Percentiles rank a stretch among this genome's conserved stretches.
Evolutionary conservation across 2,329 filamentous ascomycete genomes (phyloP).

Genomic region (Fusarium lateritium): DNA sequence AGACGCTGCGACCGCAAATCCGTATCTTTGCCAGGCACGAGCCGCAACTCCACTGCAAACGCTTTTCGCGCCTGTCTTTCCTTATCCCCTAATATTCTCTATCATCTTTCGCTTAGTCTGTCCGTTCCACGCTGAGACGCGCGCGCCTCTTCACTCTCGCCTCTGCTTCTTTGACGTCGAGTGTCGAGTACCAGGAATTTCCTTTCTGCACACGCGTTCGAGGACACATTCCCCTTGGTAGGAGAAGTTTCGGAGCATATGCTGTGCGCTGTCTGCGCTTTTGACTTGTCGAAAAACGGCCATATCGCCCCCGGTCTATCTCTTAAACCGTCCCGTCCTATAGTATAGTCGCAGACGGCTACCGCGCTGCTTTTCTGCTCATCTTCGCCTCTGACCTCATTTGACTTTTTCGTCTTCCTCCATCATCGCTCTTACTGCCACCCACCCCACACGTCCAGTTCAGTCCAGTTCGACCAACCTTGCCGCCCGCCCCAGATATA

Average conservation of each 20-base stretch:
- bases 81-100: conserved; percentile 31
- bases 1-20: conserved; percentile 40
- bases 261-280: conserved; percentile 36
- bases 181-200: conserved; percentile 32
- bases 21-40: conserved; percentile 41
- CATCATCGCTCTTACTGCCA: conserved; percentile 46
- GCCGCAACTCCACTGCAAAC: conserved; percentile 46
- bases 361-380: conserved; percentile 43
- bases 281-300: conserved; percentile 43
- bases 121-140: conserved; percentile 18
- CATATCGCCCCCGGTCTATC: conserved; percentile 42
- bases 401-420: conserved; percentile 52
- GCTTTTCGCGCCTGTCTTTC: conserved; percentile 29
- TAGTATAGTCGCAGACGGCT: conserved; percentile 44
- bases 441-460: conserved; percentile 49
- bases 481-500: conserved; percentile 53
- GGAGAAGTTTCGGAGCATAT: conserved; percentile 27
- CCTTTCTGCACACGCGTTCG: conserved; percentile 17
- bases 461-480: conserved; percentile 44
- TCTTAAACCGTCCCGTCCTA: conserved; percentile 41
- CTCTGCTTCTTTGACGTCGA: conserved; percentile 27
- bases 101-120: conserved; percentile 32
- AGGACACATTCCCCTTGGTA: conserved; percentile 17
- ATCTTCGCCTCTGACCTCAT: conserved; percentile 60
- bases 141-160: conserved; percentile 30